Percentiles rank a stretch among this genome's conserved stretches.
Conservation (phyloP, 495 filamentous ascomycete genomes). For the Chaetomium cochliodes region DNA sequence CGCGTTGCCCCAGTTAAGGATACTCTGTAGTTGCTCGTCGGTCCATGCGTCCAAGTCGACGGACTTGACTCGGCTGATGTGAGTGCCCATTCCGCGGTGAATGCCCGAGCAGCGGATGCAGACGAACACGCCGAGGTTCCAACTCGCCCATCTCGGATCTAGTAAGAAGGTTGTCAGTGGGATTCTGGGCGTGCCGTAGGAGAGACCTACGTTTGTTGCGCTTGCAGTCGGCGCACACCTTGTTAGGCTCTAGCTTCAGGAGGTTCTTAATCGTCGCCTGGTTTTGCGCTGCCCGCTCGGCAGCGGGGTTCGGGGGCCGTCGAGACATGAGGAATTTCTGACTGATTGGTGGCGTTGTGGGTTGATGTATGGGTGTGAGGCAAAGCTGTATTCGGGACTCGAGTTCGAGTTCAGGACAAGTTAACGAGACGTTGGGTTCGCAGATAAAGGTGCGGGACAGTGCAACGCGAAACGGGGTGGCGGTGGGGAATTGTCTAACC, state of each 20-base stretch:
- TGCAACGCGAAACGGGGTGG: background rate
- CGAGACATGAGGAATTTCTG: conserved; percentile 70
- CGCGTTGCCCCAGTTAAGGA: conserved; percentile 90
- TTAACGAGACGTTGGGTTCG: conserved; percentile 9
- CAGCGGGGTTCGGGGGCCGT: conserved; percentile 68
- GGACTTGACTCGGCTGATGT: conserved; percentile 96
- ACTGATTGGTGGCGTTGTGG: background rate
- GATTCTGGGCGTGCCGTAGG: background rate
- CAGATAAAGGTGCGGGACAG: conserved; percentile 11
- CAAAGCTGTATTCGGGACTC: background rate
- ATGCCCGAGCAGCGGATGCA: conserved; percentile 98
- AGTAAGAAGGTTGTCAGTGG: conserved; percentile 25
- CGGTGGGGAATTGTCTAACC: background rate
- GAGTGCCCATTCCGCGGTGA: conserved; percentile 96
- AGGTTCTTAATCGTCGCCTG: conserved; percentile 86
- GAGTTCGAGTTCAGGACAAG: conserved; percentile 1
- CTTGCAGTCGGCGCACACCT: conserved; percentile 97
- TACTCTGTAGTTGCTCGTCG: conserved; percentile 91
- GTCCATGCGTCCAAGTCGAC: conserved; percentile 98
- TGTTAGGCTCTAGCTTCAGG: conserved; percentile 89
- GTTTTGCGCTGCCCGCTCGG: conserved; percentile 82
- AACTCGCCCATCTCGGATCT: conserved; percentile 98
- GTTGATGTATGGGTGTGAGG: background rate
- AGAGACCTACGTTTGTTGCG: conserved; percentile 82
- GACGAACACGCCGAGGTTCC: conserved; percentile 93